Percentiles rank a stretch among this genome's conserved stretches.
phyloP scores from a whole-genome alignment of 116 monocot species.

The Papilionanthe hybrid region DNA sequence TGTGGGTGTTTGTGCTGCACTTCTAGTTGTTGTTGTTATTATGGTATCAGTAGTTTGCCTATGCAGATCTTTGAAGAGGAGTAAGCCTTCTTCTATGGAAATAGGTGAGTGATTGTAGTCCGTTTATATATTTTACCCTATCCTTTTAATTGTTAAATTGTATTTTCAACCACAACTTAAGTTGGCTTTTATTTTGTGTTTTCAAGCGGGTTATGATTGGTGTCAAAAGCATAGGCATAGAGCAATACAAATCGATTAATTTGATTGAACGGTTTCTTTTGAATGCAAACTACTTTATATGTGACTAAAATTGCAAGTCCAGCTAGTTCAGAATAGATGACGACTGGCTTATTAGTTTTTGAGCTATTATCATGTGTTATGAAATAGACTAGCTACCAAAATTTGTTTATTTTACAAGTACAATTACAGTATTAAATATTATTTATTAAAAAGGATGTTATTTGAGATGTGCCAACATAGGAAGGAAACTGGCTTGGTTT shows the following conservation, averaged over 20 bases:
- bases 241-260: not conserved
- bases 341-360: no score
- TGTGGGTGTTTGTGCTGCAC: slow-evolving; percentile 52
- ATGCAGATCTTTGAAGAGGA: slow-evolving; percentile 36
- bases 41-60: slow-evolving; percentile 42
- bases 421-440: no score
- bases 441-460: no score
- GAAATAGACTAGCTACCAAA: no score
- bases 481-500: no score
- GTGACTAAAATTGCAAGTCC: no score
- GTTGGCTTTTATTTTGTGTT: not conserved
- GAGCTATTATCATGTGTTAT: no score
- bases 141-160: not conserved
- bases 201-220: not conserved
- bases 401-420: no score
- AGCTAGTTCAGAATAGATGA: no score
- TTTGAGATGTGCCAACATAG: no score
- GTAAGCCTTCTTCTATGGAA: slow-evolving; percentile 30
- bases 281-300: no score
- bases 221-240: not conserved
- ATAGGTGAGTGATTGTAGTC: slow-evolving; percentile 22
- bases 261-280: not conserved
- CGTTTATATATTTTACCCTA: not conserved
- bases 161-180: not conserved
- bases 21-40: slow-evolving; percentile 38